Evolutionary conservation across 257 asterid species (phyloP).

Genomic region (Galeopsis tetrahit): DNA sequence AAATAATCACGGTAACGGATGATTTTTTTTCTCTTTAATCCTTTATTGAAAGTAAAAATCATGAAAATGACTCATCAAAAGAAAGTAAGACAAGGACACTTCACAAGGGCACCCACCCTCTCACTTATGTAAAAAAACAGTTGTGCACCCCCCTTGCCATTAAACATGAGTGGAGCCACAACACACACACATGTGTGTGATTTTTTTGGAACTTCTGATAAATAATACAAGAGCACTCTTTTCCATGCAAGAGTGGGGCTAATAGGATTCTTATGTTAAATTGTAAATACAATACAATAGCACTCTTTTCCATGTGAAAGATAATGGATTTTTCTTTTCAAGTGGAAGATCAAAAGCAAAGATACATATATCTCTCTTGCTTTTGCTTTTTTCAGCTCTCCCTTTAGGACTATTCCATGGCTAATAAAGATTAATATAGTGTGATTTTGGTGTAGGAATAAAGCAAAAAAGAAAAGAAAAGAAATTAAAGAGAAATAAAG

Average conservation of each 20-base stretch:
- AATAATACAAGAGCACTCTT: slow-evolving; percentile 62
- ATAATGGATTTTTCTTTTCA: slow-evolving; percentile 37
- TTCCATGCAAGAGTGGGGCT: slow-evolving; percentile 53
- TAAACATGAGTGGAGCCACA: slow-evolving; percentile 53
- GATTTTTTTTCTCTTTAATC: too few species aligned
- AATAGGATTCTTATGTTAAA: slow-evolving; percentile 36
- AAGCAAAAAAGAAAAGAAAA: slow-evolving; percentile 33
- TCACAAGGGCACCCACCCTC: slow-evolving; percentile 44
- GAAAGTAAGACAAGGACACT: slow-evolving; percentile 49
- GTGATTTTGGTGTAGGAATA: slow-evolving; percentile 60
- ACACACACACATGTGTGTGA: slow-evolving; percentile 25
- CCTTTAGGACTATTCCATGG: slow-evolving; percentile 83
- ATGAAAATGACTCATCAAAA: slow-evolving; percentile 62
- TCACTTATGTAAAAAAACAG: slow-evolving; percentile 29
- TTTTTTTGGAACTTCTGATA: slow-evolving; percentile 38
- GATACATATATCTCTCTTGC: slow-evolving; percentile 39
- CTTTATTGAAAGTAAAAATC: background rate
- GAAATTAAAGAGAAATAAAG: slow-evolving; percentile 35
- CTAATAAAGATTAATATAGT: slow-evolving; percentile 67
- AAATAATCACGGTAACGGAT: too few species aligned
- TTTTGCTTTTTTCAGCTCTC: slow-evolving; percentile 66
- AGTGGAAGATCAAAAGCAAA: slow-evolving; percentile 82
- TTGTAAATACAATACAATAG: slow-evolving; percentile 39
- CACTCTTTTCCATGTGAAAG: slow-evolving; percentile 69
- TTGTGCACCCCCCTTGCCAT: slow-evolving; percentile 37